Conservation (phyloP, 2,329 filamentous ascomycete species). For the Aspergillus aculeatinus region DNA sequence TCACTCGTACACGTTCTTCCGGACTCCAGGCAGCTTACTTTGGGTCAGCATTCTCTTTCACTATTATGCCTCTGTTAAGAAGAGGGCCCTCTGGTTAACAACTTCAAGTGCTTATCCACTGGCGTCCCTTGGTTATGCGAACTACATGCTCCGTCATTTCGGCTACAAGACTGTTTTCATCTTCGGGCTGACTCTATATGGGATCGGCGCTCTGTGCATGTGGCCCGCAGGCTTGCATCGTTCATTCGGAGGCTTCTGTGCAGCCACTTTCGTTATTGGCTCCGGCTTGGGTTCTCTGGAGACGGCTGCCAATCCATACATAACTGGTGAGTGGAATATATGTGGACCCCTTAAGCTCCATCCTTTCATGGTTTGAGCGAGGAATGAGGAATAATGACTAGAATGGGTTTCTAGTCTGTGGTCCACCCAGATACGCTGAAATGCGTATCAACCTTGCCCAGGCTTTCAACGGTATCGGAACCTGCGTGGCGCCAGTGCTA, state of each 20-base stretch:
- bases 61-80: background rate
- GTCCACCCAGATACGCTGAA: conserved; percentile 71
- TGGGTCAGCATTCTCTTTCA: conserved; percentile 44
- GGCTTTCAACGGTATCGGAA: conserved; percentile 73
- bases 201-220: conserved; percentile 74
- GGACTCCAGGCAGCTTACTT: conserved; percentile 66
- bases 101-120: conserved; percentile 52
- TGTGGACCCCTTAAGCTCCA: too few species aligned
- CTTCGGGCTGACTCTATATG: conserved; percentile 67
- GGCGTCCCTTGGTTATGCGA: conserved; percentile 54
- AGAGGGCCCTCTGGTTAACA: background rate
- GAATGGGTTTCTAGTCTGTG: conserved; percentile 57
- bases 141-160: conserved; percentile 66
- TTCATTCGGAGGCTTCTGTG: conserved; percentile 73
- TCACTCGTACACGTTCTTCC: conserved; percentile 58
- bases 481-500: conserved; percentile 70
- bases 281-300: conserved; percentile 72
- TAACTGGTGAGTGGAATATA: conserved; percentile 49
- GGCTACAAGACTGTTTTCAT: conserved; percentile 83
- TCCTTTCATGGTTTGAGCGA: background rate
- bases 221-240: conserved; percentile 76
- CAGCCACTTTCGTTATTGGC: conserved; percentile 69
- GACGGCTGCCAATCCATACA: conserved; percentile 75
- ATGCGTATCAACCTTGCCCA: conserved; percentile 76
- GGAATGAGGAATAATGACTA: conserved; percentile 32